phyloP scores from a whole-genome alignment of 768 basidiomycete species.

The Xerocomellus chrysenteron region DNA sequence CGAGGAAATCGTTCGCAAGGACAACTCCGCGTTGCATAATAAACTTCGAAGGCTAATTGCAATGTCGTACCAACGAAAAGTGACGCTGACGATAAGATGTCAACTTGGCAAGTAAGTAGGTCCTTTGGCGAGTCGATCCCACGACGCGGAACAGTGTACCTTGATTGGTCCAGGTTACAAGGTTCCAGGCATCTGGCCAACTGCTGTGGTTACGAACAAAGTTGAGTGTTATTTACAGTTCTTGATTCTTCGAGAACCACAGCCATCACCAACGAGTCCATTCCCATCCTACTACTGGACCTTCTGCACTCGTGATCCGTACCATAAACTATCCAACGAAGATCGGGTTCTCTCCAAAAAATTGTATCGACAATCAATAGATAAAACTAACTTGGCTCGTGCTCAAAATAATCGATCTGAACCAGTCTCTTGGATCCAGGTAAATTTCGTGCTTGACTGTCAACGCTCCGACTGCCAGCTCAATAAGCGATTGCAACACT shows the following conservation, averaged over 20 bases:
- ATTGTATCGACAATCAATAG: too few relatives aligned
- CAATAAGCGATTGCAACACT: not conserved
- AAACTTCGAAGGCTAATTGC: constrained; percentile 3
- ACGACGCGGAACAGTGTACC: constrained; percentile 15
- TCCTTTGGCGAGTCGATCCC: constrained; percentile 5
- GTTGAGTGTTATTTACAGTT: not conserved
- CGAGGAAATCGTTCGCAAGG: constrained; percentile 12
- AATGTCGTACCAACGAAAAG: not conserved
- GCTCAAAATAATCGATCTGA: not conserved
- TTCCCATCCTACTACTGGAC: not conserved
- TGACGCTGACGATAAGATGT: not conserved
- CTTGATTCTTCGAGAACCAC: not conserved
- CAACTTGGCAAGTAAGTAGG: not conserved
- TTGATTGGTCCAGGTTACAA: not conserved
- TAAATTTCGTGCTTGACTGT: not conserved
- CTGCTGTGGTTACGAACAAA: not conserved
- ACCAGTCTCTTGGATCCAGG: not conserved
- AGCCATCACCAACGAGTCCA: too few relatives aligned
- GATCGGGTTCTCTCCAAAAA: not conserved
- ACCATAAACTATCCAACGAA: not conserved
- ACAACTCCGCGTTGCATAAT: constrained; percentile 12
- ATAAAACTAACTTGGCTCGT: not conserved
- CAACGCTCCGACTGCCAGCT: not conserved
- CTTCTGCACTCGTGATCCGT: not conserved
- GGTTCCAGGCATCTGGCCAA: not conserved